Conservation (phyloP, 1,284 basidiomycete species). For the Ganoderma sinense region DNA sequence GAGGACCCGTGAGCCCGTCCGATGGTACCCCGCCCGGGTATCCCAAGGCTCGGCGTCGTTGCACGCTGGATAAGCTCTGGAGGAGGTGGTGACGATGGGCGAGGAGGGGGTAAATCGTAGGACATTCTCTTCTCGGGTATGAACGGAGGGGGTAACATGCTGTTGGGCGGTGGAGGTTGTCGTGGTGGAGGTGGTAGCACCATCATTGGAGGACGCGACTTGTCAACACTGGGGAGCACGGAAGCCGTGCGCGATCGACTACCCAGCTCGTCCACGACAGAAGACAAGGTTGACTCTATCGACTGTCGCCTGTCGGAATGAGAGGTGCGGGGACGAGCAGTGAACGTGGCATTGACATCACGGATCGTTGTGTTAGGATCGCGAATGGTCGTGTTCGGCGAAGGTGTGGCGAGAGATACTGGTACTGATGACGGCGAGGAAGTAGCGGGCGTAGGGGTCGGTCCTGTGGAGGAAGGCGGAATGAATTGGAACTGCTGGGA, state of each 20-base stretch:
- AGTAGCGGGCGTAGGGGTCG: slow-evolving; percentile 33
- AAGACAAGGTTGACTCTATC: slow-evolving; percentile 72
- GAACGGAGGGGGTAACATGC: slow-evolving; percentile 78
- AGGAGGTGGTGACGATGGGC: slow-evolving; percentile 90
- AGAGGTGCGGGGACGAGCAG: slow-evolving; percentile 48
- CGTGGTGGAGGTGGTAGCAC: slow-evolving; percentile 85
- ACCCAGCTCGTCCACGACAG: slow-evolving; percentile 50
- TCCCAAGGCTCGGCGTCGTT: slow-evolving; percentile 81
- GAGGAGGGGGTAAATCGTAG: slow-evolving; percentile 71
- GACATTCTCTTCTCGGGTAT: slow-evolving; percentile 73
- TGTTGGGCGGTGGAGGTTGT: slow-evolving; percentile 77
- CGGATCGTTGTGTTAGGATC: slow-evolving; percentile 56
- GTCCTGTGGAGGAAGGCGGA: slow-evolving; percentile 51
- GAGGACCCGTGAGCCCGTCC: slow-evolving; percentile 70
- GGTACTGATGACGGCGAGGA: slow-evolving; percentile 30
- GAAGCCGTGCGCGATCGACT: slow-evolving; percentile 67
- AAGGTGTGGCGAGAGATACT: slow-evolving; percentile 39
- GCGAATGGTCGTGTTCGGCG: slow-evolving; percentile 51
- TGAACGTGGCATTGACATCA: slow-evolving; percentile 54
- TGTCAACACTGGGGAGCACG: slow-evolving; percentile 67
- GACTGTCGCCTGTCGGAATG: slow-evolving; percentile 54
- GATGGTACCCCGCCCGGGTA: slow-evolving; percentile 57
- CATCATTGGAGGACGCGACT: slow-evolving; percentile 86
- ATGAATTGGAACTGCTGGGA: slow-evolving; percentile 83
- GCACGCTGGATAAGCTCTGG: slow-evolving; percentile 88